Evolutionary conservation across 2,329 filamentous ascomycete species (phyloP).

Genomic region (Aureobasidium sp.): DNA sequence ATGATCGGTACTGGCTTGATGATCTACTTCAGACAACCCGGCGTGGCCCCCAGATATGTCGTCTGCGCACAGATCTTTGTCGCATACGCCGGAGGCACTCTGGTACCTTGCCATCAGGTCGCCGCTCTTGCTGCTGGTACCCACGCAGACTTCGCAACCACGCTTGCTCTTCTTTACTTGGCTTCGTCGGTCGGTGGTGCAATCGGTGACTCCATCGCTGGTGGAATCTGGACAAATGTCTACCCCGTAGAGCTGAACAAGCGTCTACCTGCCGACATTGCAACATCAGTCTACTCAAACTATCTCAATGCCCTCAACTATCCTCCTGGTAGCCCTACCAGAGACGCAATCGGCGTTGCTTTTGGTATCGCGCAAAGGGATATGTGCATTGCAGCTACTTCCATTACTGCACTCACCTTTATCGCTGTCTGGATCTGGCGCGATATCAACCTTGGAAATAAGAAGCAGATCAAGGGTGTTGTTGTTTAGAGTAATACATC

Average conservation of each 20-base stretch:
- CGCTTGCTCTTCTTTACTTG: conserved; percentile 29
- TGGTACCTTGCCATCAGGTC: conserved; percentile 51
- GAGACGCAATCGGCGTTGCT: conserved; percentile 38
- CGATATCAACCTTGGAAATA: conserved; percentile 28
- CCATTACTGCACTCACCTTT: conserved; percentile 24
- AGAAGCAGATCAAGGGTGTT: conserved; percentile 31
- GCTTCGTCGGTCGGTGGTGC: conserved; percentile 26
- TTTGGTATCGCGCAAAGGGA: conserved; percentile 42
- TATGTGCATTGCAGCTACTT: conserved; percentile 35
- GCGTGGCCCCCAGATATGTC: conserved; percentile 42
- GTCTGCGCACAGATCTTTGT: conserved; percentile 52
- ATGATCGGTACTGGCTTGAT: conserved; percentile 29
- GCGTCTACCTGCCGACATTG: neutral
- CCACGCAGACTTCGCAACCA: conserved; percentile 28
- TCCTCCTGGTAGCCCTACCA: conserved; percentile 33
- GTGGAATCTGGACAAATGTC: conserved; percentile 27
- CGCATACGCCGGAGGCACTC: conserved; percentile 45
- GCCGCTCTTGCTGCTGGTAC: conserved; percentile 43
- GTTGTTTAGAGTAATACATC: conserved; percentile 21
- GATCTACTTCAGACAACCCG: conserved; percentile 31
- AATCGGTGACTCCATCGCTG: conserved; percentile 23
- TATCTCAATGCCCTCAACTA: conserved; percentile 33
- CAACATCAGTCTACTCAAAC: neutral
- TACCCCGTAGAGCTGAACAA: neutral
- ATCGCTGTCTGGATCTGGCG: conserved; percentile 26